These are phyloP conservation scores for Angophora floribunda DNA, from an alignment of 345 rosid genomes.

Conservation along the genomic window DNA sequence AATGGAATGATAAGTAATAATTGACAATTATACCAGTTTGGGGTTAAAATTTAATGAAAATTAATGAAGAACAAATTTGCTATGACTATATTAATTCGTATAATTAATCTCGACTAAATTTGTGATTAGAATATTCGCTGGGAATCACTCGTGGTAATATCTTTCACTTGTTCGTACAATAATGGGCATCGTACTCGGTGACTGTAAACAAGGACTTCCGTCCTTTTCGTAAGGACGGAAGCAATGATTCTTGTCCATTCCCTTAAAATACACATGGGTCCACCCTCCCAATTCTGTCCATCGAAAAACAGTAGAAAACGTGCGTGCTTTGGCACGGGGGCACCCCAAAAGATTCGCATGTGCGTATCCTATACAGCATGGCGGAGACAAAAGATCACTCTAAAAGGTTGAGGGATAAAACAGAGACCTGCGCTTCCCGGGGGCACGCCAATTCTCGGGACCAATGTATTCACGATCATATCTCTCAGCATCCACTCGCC, in stretches of 20 bases:
- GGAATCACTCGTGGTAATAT: too few relatives aligned
- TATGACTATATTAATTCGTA: too few relatives aligned
- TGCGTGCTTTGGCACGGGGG: not conserved
- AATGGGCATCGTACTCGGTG: not conserved
- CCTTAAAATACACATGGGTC: not conserved
- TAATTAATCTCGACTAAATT: too few relatives aligned
- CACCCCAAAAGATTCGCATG: not conserved
- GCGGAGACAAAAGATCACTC: not conserved
- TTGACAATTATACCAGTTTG: rapidly evolving
- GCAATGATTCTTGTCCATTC: not conserved
- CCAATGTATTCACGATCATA: not conserved
- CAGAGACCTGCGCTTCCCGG: too few relatives aligned
- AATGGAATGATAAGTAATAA: too few relatives aligned
- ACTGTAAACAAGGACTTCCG: not conserved
- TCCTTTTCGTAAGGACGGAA: not conserved
- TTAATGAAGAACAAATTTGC: rapidly evolving
- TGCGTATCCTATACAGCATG: not conserved
- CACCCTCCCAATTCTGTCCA: too few relatives aligned
- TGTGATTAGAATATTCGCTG: too few relatives aligned
- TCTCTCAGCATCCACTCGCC: too few relatives aligned
- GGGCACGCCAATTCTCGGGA: too few relatives aligned
- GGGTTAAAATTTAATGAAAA: too few relatives aligned
- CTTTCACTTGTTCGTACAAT: rapidly evolving
- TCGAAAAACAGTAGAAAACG: not conserved
- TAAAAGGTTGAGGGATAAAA: too few relatives aligned